Evolutionary conservation across 1,284 basidiomycete genomes (phyloP).

Genomic region (Uromyces viciae-fabae): DNA sequence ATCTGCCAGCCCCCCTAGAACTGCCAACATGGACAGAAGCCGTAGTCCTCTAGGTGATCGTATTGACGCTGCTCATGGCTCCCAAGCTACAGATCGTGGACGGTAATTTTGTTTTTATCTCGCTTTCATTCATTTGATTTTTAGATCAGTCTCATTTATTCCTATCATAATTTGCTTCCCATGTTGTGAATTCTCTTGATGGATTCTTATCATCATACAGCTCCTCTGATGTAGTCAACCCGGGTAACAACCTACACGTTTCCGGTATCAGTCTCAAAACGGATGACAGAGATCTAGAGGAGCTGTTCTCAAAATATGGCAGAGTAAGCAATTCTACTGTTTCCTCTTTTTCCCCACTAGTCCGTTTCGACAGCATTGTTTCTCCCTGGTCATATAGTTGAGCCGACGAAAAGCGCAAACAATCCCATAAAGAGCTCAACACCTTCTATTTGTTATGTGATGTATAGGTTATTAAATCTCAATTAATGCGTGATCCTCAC

Average conservation of each 20-base stretch:
- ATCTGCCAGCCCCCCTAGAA: constrained; percentile 16
- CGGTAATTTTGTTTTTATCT: constrained; percentile 1
- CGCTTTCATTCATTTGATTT: not conserved
- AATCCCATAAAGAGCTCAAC: not conserved
- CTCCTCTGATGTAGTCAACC: constrained; percentile 63
- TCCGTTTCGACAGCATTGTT: too few relatives aligned
- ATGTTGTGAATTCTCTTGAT: constrained; percentile 44
- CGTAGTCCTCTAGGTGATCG: constrained; percentile 21
- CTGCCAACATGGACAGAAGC: constrained; percentile 17
- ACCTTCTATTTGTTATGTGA: not conserved
- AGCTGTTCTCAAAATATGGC: constrained; percentile 80
- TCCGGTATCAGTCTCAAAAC: constrained; percentile 76
- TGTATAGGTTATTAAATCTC: constrained; percentile 64
- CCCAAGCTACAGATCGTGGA: constrained; percentile 37
- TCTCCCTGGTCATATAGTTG: too few relatives aligned
- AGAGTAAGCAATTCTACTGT: constrained; percentile 63
- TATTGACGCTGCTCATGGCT: not conserved
- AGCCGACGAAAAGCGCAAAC: not conserved
- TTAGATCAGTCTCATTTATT: not conserved
- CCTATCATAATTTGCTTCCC: not conserved
- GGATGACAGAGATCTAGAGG: constrained; percentile 80
- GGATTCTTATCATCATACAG: too few relatives aligned
- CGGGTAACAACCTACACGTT: constrained; percentile 94
- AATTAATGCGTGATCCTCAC: constrained; percentile 96
- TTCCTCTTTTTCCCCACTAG: not conserved